Conservation (phyloP, 2,329 filamentous ascomycete species). For the Chaetomium strumarium region DNA sequence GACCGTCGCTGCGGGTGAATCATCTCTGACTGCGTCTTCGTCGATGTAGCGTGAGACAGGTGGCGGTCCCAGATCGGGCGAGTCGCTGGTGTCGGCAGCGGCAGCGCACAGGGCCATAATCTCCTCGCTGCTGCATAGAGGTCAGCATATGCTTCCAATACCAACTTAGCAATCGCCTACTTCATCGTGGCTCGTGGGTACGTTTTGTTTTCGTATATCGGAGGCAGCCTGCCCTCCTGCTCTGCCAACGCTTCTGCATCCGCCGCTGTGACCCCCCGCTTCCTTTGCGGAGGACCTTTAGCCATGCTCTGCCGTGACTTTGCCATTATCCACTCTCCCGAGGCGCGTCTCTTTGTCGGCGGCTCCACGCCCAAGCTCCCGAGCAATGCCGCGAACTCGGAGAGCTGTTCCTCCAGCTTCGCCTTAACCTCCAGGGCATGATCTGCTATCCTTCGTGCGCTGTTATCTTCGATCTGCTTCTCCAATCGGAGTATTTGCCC, state of each 20-base stretch:
- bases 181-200: slow-evolving; percentile 63
- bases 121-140: slow-evolving; percentile 47
- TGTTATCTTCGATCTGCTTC: slow-evolving; percentile 58
- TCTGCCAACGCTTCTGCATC: slow-evolving; percentile 46
- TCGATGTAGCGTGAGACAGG: slow-evolving; percentile 55
- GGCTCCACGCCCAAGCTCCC: slow-evolving; percentile 59
- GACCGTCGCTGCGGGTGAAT: slow-evolving; percentile 37
- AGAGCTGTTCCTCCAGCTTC: slow-evolving; percentile 65
- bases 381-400: slow-evolving; percentile 63
- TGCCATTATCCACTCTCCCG: slow-evolving; percentile 36
- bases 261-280: slow-evolving; percentile 47
- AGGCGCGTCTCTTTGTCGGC: slow-evolving; percentile 44
- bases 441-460: slow-evolving; percentile 54
- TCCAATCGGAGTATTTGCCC: slow-evolving; percentile 65
- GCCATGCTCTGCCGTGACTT: slow-evolving; percentile 30
- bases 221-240: slow-evolving; percentile 53
- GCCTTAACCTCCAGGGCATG: slow-evolving; percentile 64
- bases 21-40: slow-evolving; percentile 48
- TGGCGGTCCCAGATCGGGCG: slow-evolving; percentile 63
- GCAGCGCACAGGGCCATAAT: slow-evolving; percentile 54
- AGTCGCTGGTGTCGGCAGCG: slow-evolving; percentile 47
- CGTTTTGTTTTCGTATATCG: slow-evolving; percentile 64
- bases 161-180: slow-evolving; percentile 38
- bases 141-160: slow-evolving; percentile 26
- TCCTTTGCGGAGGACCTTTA: slow-evolving; percentile 47